Base-by-base conservation (phyloP, 768 basidiomycete genomes). In the Boletus pseudopeckii region DNA sequence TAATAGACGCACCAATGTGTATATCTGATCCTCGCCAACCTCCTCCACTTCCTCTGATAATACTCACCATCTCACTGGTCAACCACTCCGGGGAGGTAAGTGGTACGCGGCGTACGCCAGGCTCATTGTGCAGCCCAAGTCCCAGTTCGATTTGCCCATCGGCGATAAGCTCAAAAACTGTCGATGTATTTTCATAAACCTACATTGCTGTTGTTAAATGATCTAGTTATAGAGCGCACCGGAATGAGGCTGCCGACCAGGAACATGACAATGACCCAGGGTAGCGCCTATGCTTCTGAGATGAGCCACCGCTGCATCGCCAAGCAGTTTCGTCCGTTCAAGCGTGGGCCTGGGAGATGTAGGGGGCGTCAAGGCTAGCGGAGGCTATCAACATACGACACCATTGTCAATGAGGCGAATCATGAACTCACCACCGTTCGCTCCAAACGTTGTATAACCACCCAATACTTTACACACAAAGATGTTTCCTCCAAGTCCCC, bases 381-480 rank as follows among this genome's bases (percentile, higher is more conserved):
- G 40, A 7, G 13, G 7, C 15, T 20, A 14, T 47, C 36, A 39
- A 18, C n/a, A 26, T 24, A 32, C 34, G 37, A 33, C 18, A 8
- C n/a, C 28, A 49, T 3, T 5, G 0, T 73, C 4, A 64, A 33
- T 9, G 62, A 10, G 75, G 52, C 48, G 32, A 28, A 24, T 6
- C 30, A 43, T 9, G 68, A 66, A 15, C 56, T 51, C 20, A 72
- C 73, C 4, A 71, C 70, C 5, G 66, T 66, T 54, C 68, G 72
- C 13, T 75, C 77, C 17, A 72, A 63, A 32, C 49, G 50, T 49
- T 70, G 74, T 17, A 77, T 64, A 10, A 63, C 77, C 78, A 5
- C 81, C 81, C 17, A 84, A 71, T 43, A 84, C 71, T 65, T 84
- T 83, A 70, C 81, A 83, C 1, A 80, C 78, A 42, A 79, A 64